Base-by-base conservation (phyloP, 768 basidiomycete genomes). In the Russula foetens region DNA sequence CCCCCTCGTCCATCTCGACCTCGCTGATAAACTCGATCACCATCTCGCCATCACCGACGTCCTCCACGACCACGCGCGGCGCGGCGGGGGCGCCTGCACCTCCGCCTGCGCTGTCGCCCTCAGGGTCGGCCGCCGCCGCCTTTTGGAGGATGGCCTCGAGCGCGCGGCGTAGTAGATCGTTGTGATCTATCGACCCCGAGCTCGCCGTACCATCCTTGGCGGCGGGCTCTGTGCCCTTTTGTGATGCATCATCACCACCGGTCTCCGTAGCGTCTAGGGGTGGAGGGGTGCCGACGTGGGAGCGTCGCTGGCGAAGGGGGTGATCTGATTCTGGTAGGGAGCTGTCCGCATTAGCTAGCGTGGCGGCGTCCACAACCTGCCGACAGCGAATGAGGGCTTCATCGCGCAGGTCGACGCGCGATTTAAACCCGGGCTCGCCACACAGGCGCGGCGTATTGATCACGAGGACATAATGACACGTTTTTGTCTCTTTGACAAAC, bases 401-500 rank as follows among this genome's bases (percentile, higher is more conserved):
- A 53, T 84, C 83, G 51, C 78, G 79, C 41, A 79, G 75, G 64
- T 90, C 85, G 49, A 79, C 79, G 33, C 77, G 82, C 58, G 90
- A 88, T 71, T 82, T 88, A 77, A 99, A 98, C 12, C 94, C 91
- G 19, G 94, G 94, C 67, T 96, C 88, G 60, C 86, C 84, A 69
- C 97, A 98, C 21, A 99, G 79, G 57, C 93, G 88, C 35, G 97
- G 95, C 0, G 96, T 97, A 71, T 98, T 90, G 59, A 98, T 85
- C 65, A 98, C 88, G 53, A 98, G 79, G 47, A 97, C 85, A 71
- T 99, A 98, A 64, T 89, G 85, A 74, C 97, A 99, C 41, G 90
- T 95, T 71, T 89, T 89, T 38, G 92, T 81, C 77, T 97, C 94
- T 71, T 95, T 94, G 69, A 98, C 85, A 69, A 94, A 88, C 56